These are phyloP conservation scores for Penicillium sp. DNA, from an alignment of 2,329 filamentous ascomycete genomes.

Conservation along the genomic window DNA sequence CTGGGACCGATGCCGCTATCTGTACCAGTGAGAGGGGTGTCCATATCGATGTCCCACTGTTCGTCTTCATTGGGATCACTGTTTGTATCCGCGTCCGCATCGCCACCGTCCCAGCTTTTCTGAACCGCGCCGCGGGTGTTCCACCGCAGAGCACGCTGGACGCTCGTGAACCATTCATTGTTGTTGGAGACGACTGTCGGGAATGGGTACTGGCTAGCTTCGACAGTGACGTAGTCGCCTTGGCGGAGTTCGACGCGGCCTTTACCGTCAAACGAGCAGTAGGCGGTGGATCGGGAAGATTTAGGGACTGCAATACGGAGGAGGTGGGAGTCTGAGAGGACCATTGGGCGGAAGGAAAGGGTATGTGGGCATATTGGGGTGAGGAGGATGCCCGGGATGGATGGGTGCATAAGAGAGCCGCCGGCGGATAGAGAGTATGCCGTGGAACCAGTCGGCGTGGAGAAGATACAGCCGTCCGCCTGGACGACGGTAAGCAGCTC, in stretches of 20 bases:
- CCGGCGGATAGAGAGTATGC: constrained; percentile 96
- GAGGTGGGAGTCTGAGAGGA: constrained; percentile 90
- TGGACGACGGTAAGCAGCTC: constrained; percentile 93
- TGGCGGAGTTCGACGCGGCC: constrained; percentile 88
- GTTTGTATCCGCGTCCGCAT: constrained; percentile 29
- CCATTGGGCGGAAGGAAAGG: constrained; percentile 94
- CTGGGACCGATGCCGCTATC: constrained; percentile 55
- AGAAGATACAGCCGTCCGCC: constrained; percentile 96
- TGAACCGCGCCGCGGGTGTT: constrained; percentile 90
- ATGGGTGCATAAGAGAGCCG: constrained; percentile 91
- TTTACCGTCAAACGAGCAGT: constrained; percentile 97
- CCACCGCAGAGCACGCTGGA: constrained; percentile 88
- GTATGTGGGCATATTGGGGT: constrained; percentile 98
- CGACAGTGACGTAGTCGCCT: constrained; percentile 93
- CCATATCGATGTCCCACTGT: constrained; percentile 94
- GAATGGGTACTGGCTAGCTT: constrained; percentile 94
- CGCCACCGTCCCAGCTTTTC: constrained; percentile 68
- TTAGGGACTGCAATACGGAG: constrained; percentile 83
- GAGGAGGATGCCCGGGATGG: constrained; percentile 92
- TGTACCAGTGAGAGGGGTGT: constrained; percentile 47
- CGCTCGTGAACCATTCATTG: constrained; percentile 95
- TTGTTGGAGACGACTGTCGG: constrained; percentile 88
- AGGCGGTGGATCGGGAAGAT: constrained; percentile 84
- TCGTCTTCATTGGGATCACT: constrained; percentile 55
- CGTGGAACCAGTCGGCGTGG: constrained; percentile 89